Conservation (phyloP, 2,329 filamentous ascomycete genomes). For the Colletotrichum echinochloae region DNA sequence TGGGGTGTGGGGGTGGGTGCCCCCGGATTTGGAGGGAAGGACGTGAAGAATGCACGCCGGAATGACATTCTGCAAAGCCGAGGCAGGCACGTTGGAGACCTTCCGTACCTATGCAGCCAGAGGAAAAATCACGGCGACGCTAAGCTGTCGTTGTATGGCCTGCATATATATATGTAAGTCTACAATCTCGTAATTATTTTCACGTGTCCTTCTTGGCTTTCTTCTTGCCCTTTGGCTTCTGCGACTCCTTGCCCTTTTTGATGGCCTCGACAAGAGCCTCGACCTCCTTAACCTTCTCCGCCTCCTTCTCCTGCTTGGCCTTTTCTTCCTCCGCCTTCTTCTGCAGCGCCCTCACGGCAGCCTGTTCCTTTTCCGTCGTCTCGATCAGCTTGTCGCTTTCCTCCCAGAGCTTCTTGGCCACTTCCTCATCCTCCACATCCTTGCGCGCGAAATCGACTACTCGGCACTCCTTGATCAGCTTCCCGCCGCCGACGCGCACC, state of each 20-base stretch:
- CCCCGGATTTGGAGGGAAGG: conserved; percentile 8
- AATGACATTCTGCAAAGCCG: conserved; percentile 3
- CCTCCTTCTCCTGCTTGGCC: conserved; percentile 50
- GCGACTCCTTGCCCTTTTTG: conserved; percentile 50
- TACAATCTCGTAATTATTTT: not conserved
- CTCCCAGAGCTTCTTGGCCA: conserved; percentile 90
- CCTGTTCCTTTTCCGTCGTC: conserved; percentile 82
- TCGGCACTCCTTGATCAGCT: conserved; percentile 88
- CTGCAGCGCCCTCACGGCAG: conserved; percentile 62
- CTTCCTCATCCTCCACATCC: conserved; percentile 81
- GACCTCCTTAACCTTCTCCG: conserved; percentile 49
- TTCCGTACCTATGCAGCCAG: not conserved
- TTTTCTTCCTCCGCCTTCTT: conserved; percentile 52
- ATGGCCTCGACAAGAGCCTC: conserved; percentile 57
- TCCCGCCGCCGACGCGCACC: conserved; percentile 70
- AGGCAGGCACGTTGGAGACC: conserved; percentile 2
- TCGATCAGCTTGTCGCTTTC: conserved; percentile 88
- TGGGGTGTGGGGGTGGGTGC: not conserved
- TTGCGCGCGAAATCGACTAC: conserved; percentile 77
- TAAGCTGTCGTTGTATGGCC: not conserved
- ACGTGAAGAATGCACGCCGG: conserved; percentile 3
- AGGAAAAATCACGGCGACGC: not conserved
- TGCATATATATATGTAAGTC: not conserved
- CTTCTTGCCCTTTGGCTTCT: conserved; percentile 45
- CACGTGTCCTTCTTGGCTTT: conserved; percentile 47